Evolutionary conservation across 176 grass and related monocot species (phyloP), one percentile per base, ranked within the genome.

Genomic region (Puya raimondii): DNA sequence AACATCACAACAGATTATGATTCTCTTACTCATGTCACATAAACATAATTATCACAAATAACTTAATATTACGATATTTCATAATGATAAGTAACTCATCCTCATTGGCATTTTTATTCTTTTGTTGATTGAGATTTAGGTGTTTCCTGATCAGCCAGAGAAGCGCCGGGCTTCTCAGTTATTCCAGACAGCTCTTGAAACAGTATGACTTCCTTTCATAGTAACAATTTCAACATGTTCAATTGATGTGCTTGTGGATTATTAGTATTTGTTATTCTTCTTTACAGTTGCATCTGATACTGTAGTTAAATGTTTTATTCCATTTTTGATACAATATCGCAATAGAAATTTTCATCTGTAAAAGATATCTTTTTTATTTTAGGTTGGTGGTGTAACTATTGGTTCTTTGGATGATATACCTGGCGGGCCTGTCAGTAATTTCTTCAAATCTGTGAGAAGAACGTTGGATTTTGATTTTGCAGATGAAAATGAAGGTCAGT

Each of bases 391-490:
- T 80, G 64, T 90, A 48, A 90, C 89, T 21, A 75, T 92, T 78
- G 76, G 86, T 70, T 97, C 93, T 14, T 73, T 97, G 29, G 94
- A 97, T 86, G 94, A 97, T 66, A 48, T 97, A 53, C 82, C 94
- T 14, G 66, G 79, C 1, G 94, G 85, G 17, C 69, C 94, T 2
- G 77, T 97, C 74, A 78, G 79, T 23, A 85, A 67, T 48, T 97
- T 97, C 76, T 97, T 97, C 79, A 97, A 80, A 80, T 92, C 89
- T 0, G 79, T 92, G 63, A 90, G 94, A 70, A 92, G 72, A 22
- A 97, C 94, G 2, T 82, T 97, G 79, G 94, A 92, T 85, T 90
- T 97, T 83, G 94, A 97, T 70, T 92, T 92, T 73, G 20, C 72
- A 65, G 89, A 97, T 6, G 89, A 92, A 42, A 77, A 79, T 1